phyloP scores from a whole-genome alignment of 495 filamentous ascomycete species.

The Penicillium coprophilum region DNA sequence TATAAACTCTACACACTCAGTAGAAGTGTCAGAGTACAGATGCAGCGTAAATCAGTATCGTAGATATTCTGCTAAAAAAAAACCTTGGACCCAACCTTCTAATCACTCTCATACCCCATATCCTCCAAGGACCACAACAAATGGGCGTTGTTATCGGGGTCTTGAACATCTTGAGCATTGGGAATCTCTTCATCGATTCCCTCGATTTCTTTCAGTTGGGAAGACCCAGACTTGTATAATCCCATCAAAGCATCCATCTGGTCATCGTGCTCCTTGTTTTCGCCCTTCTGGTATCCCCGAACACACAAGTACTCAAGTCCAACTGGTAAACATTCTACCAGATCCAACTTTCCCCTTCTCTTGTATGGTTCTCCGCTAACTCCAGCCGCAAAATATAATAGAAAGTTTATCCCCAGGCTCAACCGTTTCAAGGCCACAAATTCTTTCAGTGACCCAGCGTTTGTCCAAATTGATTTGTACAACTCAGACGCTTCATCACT shows the following conservation, averaged over 20 bases:
- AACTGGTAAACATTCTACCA: constrained; percentile 22
- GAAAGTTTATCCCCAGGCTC: constrained; percentile 23
- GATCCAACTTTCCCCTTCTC: no score
- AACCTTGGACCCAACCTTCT: neutral
- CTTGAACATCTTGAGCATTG: constrained; percentile 17
- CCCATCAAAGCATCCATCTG: constrained; percentile 24
- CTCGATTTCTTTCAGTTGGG: constrained; percentile 19
- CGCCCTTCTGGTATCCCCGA: constrained; percentile 26
- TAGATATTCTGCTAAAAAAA: no score
- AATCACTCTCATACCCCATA: neutral
- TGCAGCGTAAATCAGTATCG: no score
- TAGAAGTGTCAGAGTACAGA: no score
- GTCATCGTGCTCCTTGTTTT: constrained; percentile 13
- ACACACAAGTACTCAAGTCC: constrained; percentile 31
- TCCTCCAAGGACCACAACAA: constrained; percentile 15
- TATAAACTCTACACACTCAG: no score
- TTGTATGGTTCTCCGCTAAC: neutral
- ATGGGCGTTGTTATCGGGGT: constrained; percentile 18
- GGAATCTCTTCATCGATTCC: constrained; percentile 26
- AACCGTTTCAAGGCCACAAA: constrained; percentile 25
- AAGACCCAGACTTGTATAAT: constrained; percentile 10
- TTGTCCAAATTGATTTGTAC: neutral
- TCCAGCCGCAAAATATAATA: constrained; percentile 27
- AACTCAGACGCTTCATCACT: fast-evolving
- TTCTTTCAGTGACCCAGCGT: constrained; percentile 17